Evolutionary conservation across 2,329 filamentous ascomycete genomes (phyloP).

Genomic region (Aspergillus luchuensis): DNA sequence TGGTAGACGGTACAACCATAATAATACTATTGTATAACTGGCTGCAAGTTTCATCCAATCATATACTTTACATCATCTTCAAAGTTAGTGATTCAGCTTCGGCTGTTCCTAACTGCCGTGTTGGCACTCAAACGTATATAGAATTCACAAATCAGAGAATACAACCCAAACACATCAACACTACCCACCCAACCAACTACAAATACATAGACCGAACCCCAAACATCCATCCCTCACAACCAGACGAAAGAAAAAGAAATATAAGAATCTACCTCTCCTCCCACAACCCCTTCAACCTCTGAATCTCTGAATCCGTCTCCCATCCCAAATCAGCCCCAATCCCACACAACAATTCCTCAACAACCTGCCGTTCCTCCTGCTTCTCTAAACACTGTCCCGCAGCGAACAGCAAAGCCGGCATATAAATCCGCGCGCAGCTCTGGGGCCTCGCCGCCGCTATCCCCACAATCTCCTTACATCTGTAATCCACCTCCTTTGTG

Average conservation of each 20-base stretch:
- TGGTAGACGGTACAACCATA: no score
- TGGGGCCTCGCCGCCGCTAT: constrained; percentile 60
- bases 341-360: constrained; percentile 57
- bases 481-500: constrained; percentile 56
- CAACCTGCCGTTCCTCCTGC: constrained; percentile 54
- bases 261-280: constrained; percentile 16
- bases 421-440: constrained; percentile 59
- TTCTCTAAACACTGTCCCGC: constrained; percentile 61
- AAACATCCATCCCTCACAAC: neutral
- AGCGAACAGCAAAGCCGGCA: constrained; percentile 61
- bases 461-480: constrained; percentile 61
- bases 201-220: neutral
- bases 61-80: no score
- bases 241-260: neutral
- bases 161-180: neutral
- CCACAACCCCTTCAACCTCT: constrained; percentile 48
- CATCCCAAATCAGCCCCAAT: constrained; percentile 65
- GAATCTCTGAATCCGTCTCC: constrained; percentile 58
- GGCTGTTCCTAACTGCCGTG: no score
- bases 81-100: no score
- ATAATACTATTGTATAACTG: no score
- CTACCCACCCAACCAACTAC: neutral
- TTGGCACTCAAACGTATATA: no score
- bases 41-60: no score
- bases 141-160: no score